phyloP scores from a whole-genome alignment of 345 rosid species.

The Excoecaria cochinchinensis region DNA sequence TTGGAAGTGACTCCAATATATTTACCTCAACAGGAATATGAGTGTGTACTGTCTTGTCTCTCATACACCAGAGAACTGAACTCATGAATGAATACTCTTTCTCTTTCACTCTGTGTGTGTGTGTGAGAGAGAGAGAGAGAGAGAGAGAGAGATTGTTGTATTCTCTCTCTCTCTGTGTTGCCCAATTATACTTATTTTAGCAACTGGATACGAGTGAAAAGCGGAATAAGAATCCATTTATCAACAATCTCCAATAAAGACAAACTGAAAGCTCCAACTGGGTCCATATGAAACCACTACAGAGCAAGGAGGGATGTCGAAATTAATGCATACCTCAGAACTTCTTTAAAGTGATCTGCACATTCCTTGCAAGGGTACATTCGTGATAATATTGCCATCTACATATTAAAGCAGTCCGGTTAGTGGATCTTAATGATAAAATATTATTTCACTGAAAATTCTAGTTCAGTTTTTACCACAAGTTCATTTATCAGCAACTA shows the following conservation, averaged over 20 bases:
- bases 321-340: constrained; percentile 55
- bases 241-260: neutral
- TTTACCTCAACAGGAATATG: no score
- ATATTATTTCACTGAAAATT: neutral
- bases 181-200: neutral
- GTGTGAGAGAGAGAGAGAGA: no score
- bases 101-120: neutral
- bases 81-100: neutral
- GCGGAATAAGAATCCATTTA: neutral
- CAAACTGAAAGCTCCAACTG: neutral
- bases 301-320: neutral
- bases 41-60: no score
- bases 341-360: constrained; percentile 93
- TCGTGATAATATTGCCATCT: constrained; percentile 90
- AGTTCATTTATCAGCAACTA: constrained; percentile 2
- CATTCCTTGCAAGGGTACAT: constrained; percentile 96
- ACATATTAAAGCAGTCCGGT: constrained; percentile 25
- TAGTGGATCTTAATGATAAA: neutral
- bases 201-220: neutral
- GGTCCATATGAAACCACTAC: neutral
- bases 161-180: neutral
- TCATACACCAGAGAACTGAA: no score
- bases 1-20: neutral
- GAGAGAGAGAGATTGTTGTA: no score
- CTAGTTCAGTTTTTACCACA: neutral